A percentile compares a stretch with the other conserved stretches of the same genome.
These are phyloP conservation scores for Pichia sp. DNA, from an alignment of 1,139 yeast species.

Conservation along the genomic window DNA sequence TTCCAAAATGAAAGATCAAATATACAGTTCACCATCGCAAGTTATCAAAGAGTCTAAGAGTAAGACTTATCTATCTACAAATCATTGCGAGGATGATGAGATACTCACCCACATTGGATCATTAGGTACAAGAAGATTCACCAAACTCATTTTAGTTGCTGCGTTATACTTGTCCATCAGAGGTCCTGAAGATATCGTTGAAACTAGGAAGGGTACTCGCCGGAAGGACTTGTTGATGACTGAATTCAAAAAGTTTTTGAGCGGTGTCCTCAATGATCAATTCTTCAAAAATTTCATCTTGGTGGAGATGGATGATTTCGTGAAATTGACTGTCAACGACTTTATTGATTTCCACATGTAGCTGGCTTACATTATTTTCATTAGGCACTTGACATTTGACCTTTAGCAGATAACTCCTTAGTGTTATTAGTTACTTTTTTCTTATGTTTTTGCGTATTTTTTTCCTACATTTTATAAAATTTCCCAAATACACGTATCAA, in stretches of 20 bases:
- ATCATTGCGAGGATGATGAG: constrained; percentile 8
- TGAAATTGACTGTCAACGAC: constrained; percentile 25
- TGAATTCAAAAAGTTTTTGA: constrained; percentile 25
- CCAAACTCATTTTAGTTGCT: constrained; percentile 15
- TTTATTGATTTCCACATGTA: constrained; percentile 25
- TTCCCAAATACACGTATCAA: no score
- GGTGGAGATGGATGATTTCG: constrained; percentile 24
- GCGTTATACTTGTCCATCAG: constrained; percentile 13
- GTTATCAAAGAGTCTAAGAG: constrained; percentile 1
- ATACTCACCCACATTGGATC: constrained; percentile 9
- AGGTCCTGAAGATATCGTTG: constrained; percentile 15
- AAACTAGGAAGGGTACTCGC: constrained; percentile 13
- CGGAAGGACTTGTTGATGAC: constrained; percentile 19
- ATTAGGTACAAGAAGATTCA: constrained; percentile 15
- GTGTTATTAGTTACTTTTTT: no score
- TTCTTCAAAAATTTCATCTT: constrained; percentile 21
- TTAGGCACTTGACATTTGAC: no score
- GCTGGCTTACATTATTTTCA: not conserved
- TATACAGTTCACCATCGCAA: constrained; percentile 8
- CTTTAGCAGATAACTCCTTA: not conserved
- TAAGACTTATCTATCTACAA: constrained; percentile 4
- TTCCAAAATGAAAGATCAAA: constrained; percentile 4
- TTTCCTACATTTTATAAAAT: no score
- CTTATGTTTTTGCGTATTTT: no score
- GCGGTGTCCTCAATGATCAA: constrained; percentile 20